These are phyloP conservation scores for Entoloma clypeatum DNA, from an alignment of 1,284 basidiomycete genomes.

Conservation along the genomic window DNA sequence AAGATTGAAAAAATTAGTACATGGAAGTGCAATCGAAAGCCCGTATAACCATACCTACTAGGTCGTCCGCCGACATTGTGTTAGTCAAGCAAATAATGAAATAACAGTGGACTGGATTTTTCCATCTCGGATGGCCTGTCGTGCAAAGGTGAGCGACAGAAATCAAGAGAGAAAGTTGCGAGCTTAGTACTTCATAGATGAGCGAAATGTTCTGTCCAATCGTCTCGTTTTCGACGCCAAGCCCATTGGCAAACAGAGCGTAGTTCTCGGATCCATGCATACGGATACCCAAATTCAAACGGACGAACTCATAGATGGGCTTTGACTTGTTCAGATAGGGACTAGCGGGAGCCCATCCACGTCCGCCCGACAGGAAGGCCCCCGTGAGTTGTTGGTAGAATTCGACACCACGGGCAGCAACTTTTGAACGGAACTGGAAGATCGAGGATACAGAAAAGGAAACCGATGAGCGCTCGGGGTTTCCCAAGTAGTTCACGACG, in stretches of 20 bases:
- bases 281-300: conserved; percentile 59
- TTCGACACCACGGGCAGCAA: conserved; percentile 42
- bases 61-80: too few species aligned
- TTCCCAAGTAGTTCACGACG: conserved; percentile 47
- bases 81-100: too few species aligned
- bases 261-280: conserved; percentile 76
- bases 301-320: conserved; percentile 70
- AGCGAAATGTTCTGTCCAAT: conserved; percentile 65
- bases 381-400: conserved; percentile 47
- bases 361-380: conserved; percentile 51
- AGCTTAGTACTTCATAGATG: conserved; percentile 74
- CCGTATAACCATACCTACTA: too few species aligned
- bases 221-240: conserved; percentile 55
- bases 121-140: too few species aligned
- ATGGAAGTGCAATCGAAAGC: too few species aligned
- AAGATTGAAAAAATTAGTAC: too few species aligned
- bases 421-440: conserved; percentile 47
- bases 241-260: conserved; percentile 48
- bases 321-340: conserved; percentile 62
- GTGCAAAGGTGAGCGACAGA: too few species aligned
- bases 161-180: too few species aligned
- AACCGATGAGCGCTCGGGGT: too few species aligned
- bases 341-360: conserved; percentile 57
- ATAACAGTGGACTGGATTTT: too few species aligned
- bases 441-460: conserved; percentile 63